Conservation (phyloP, 257 asterid genomes). For the Buddleja alternifolia region DNA sequence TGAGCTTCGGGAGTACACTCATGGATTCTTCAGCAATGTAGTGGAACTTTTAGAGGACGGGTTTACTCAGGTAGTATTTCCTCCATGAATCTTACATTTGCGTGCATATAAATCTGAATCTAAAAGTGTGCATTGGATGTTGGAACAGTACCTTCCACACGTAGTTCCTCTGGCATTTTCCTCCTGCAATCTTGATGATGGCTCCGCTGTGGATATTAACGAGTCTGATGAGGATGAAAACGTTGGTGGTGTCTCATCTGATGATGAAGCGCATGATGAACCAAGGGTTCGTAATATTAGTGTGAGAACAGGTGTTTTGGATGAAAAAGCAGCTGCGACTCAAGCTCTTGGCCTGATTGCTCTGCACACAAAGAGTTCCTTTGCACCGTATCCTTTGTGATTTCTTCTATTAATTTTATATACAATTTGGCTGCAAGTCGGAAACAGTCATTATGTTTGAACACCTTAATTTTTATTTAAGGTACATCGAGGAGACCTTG, state of each 20-base stretch:
- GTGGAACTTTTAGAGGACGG: slow-evolving; percentile 92
- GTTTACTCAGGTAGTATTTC: slow-evolving; percentile 71
- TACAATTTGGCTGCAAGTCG: neutral
- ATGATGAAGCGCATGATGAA: slow-evolving; percentile 96
- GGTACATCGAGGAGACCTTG: slow-evolving; percentile 91
- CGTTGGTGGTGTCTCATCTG: slow-evolving; percentile 94
- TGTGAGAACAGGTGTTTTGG: slow-evolving; percentile 96
- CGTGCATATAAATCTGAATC: slow-evolving; percentile 16
- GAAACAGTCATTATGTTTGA: slow-evolving; percentile 21
- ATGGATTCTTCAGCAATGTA: slow-evolving; percentile 94
- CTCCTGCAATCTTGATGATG: slow-evolving; percentile 99
- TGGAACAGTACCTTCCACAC: slow-evolving; percentile 88
- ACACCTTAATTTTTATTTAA: slow-evolving; percentile 57
- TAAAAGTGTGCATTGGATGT: slow-evolving; percentile 34
- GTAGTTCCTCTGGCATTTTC: slow-evolving; percentile 83
- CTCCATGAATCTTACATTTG: slow-evolving; percentile 28
- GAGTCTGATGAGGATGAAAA: slow-evolving; percentile 83
- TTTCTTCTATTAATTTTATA: neutral
- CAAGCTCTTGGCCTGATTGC: slow-evolving; percentile 98
- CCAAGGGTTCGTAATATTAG: slow-evolving; percentile 96
- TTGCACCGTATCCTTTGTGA: slow-evolving; percentile 86
- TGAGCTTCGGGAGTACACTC: slow-evolving; percentile 98
- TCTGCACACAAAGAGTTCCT: slow-evolving; percentile 79
- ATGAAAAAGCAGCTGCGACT: slow-evolving; percentile 99
- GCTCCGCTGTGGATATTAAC: slow-evolving; percentile 95